Evolutionary conservation across 2,329 filamentous ascomycete species (phyloP), one percentile per base, ranked within the genome.

Genomic region (Fragosphaeria purpurea): DNA sequence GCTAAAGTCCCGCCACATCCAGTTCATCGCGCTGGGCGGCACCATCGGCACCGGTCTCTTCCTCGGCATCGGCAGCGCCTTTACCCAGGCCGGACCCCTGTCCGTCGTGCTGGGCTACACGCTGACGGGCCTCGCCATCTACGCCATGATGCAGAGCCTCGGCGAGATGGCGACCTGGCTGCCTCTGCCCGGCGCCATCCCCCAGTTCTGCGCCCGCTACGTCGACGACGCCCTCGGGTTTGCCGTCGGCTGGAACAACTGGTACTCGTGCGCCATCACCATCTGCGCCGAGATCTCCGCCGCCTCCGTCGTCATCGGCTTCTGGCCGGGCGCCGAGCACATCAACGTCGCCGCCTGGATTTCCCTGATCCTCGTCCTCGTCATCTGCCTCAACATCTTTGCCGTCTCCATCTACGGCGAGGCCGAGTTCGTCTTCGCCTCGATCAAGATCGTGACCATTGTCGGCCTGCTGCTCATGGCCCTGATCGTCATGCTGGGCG

Each of bases 131-230:
- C 64, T 69, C 44, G 66, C 72, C 42, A 56, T 75, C 59, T 64
- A 75, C 51, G 67, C 65, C 56, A 63, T 65, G 48, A 65, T 71
- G 55, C 55, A 58, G 53, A 54, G 51, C 59, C 74, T 82, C 50
- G 73, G 72, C 22, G 76, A 80, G 63, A 77, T 83, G 68, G 77
- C 79, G 30, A 73, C 80, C 35, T 82, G 79, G 68, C 72, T 84
- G 47, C 77, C 80, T 4, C 63, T 81, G 55, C 69, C 77, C 33
- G 73, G 75, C n/a, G 73, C 73, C 5, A 70, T 77, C 7, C 69
- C 72, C 5, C 63, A 73, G 31, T 76, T 75, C 46, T 72, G 72
- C 8, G 63, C 69, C 13, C 67, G 71, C n/a, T 74, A 68, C 51
- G 70, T 73, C 46, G 70, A 74, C 50, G 67, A 70, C 38, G 69